Conservation (phyloP, 192 early-diverging fungal species). For the Funneliformis mosseae region DNA sequence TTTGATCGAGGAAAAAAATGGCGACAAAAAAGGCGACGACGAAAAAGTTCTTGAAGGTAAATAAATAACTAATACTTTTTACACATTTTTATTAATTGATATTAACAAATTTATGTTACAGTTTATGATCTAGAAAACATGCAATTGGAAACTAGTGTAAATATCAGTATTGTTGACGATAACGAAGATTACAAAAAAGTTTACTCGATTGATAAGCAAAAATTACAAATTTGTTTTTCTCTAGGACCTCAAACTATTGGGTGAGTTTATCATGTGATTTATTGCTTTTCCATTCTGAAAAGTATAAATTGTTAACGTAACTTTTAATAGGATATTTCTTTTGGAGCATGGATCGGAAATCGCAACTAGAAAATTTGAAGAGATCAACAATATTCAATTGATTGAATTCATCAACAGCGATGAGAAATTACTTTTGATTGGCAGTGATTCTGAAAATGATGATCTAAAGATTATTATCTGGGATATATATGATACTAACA, state of each 20-base stretch:
- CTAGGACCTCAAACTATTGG: background rate
- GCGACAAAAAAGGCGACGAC: background rate
- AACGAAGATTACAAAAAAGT: background rate
- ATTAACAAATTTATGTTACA: background rate
- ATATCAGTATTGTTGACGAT: background rate
- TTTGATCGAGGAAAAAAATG: no score
- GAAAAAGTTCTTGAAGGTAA: background rate
- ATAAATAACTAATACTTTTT: background rate
- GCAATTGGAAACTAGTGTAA: background rate
- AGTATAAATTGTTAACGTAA: background rate
- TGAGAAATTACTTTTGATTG: background rate
- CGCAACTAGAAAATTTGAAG: background rate
- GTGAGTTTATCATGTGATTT: background rate
- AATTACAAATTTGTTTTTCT: background rate
- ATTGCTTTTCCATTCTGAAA: background rate
- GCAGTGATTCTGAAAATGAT: background rate
- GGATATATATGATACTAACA: background rate
- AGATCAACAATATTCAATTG: background rate
- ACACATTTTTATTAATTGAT: background rate
- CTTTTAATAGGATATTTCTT: background rate
- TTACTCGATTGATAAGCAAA: background rate
- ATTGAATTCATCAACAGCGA: background rate
- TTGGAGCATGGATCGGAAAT: background rate
- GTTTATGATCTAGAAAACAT: background rate
- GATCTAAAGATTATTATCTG: background rate